Evolutionary conservation across 306 rosid species (phyloP).

Genomic region (Vachellia pachyceras): DNA sequence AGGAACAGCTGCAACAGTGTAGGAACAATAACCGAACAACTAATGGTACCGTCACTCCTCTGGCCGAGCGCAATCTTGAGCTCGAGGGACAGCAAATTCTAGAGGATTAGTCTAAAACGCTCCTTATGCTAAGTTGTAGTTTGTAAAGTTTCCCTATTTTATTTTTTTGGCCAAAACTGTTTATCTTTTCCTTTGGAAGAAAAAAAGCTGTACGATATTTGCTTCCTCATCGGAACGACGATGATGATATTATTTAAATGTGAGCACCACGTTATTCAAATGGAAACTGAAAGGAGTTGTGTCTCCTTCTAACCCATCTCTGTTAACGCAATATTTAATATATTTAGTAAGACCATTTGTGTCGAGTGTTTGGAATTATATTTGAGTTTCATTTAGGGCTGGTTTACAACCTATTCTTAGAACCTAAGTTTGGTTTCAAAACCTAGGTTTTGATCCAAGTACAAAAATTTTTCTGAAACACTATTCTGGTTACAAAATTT

Average conservation of each 20-base stretch:
- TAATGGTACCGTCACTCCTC: slow-evolving; percentile 47
- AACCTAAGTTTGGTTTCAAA: no score
- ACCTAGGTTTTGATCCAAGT: no score
- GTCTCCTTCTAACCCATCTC: slow-evolving; percentile 16
- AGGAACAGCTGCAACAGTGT: slow-evolving; percentile 61
- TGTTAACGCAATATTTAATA: background rate
- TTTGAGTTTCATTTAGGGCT: background rate
- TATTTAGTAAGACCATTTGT: background rate
- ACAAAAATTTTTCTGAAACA: no score
- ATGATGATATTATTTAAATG: background rate
- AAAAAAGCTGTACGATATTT: slow-evolving; percentile 25
- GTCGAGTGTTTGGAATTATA: slow-evolving; percentile 6
- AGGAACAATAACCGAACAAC: slow-evolving; percentile 47
- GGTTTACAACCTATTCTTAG: no score
- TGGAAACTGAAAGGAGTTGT: slow-evolving; percentile 22
- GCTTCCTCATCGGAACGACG: background rate
- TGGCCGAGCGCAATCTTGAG: slow-evolving; percentile 47
- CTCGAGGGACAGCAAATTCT: slow-evolving; percentile 50
- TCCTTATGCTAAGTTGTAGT: slow-evolving; percentile 29
- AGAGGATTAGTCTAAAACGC: slow-evolving; percentile 46
- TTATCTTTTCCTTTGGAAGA: slow-evolving; percentile 20
- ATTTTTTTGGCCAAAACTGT: background rate
- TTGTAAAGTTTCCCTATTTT: slow-evolving; percentile 19
- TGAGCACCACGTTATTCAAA: slow-evolving; percentile 22
- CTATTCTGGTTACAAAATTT: no score